Evolutionary conservation across 2,329 filamentous ascomycete genomes (phyloP), one percentile per base, ranked within the genome.

Genomic region (Cercospora nicotianae): DNA sequence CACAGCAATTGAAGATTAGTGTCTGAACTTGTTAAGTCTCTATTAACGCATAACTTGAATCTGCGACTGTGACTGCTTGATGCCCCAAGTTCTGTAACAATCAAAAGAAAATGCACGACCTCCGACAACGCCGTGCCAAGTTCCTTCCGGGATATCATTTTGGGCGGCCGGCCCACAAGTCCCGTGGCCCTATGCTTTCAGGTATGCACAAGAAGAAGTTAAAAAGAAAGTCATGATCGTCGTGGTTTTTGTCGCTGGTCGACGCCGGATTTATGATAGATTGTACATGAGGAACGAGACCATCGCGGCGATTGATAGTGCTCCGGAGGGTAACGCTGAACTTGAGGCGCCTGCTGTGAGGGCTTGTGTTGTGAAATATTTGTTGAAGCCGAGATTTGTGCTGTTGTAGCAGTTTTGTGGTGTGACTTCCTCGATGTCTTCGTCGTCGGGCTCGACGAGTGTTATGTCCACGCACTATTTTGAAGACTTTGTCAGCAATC

Each of bases 391-490:
- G 73, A 97, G 88, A 65, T 92, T 69, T 57, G 87, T 89, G 68
- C 90, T 92, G 83, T 98, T 98, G 84, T 90, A 93, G 85, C 94
- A 98, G 81, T 97, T 97, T 13, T 87, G 85, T 67, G 85, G 83
- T 77, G 91, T 96, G 72, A 97, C 91, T 72, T 90, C 83, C 65
- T 83, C 83, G 60, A 96, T 88, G 13, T 30, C 23, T 20, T 16
- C 13, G 77, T 96, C 90, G 75, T 88, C 82, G 26, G 91, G 91
- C 1, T 93, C 91, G 59, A 90, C 92, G 74, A 98, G 96, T 58
- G 91, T 94, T 75, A 98, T 96, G 77, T 98, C 94, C 73, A 96
- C 94, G 78, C 95, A 98, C 93, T 97, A 42, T 4, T 36, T 4
- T 48, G 10, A 9, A 61, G 9, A 67, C 4, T 3, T 2, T 20